Base-by-base conservation (phyloP, 768 basidiomycete genomes). In the Inosperma sp. region DNA sequence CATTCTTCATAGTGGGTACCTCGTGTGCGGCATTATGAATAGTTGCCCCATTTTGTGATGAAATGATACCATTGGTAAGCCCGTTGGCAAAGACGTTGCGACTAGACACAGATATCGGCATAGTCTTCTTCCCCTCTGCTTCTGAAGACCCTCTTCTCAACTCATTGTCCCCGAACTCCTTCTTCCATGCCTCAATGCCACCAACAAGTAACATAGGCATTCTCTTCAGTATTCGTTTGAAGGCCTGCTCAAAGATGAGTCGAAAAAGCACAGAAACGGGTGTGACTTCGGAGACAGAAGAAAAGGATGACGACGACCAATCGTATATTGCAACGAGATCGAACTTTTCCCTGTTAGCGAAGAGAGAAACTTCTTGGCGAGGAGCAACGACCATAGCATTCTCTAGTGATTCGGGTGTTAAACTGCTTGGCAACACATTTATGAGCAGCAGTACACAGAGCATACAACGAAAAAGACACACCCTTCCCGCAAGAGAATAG, bases 321-420 rank as follows among this genome's bases (percentile, higher is more conserved):
- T 98, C 94, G 65, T 93, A 93, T 3, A 97, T 71, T 13, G 85
- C 88, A 21, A 99, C 82, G 17, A 94, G 67, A 57, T 96, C 93
- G 63, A 89, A 95, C 58, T 87, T 85, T 60, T 93, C 81, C 33
- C 95, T 87, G 53, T 91, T 87, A 34, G 71, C 65, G 65, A 98
- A 98, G n/a, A 88, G 73, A 2, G 75, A 74, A 37, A 73, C 73
- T 67, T 97, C 94, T 31, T 76, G 63, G 30, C 76, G 72, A 2
- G 94, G 90, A 0, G 80, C 82, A 27, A 89, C 71, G 4, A 80
- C 69, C 49, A 96, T 77, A 0, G 88, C 76, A 52, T 86, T 76
- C 66, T 95, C 93, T 8, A 98, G 77, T 22, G 71, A 72, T 37
- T 75, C 66, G 2, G 82, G 79, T 4, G 78, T 81, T 52, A 92